A percentile compares a stretch with the other conserved stretches of the same genome.
phyloP scores from a whole-genome alignment of 2,329 filamentous ascomycete species.

The Cladophialophora psammophila region DNA sequence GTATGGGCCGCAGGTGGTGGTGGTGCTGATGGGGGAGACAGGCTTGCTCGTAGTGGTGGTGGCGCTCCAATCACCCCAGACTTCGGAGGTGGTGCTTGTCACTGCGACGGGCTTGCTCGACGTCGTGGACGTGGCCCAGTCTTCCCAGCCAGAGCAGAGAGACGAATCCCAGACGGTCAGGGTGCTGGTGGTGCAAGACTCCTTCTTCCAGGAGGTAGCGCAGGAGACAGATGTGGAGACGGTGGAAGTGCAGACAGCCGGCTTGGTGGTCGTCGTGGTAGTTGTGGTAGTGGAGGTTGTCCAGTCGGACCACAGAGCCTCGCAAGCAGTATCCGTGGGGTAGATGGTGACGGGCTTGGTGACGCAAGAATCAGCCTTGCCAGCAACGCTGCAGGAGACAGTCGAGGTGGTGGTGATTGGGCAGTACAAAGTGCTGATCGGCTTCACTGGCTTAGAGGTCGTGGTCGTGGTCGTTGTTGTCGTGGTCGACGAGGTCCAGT shows the following conservation, averaged over 20 bases:
- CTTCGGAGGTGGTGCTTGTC: background rate
- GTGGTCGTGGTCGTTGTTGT: constrained; percentile 16
- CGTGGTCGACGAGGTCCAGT: constrained; percentile 8
- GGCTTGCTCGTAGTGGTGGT: constrained; percentile 2
- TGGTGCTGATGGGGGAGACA: background rate
- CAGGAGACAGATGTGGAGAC: background rate
- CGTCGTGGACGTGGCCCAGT: constrained; percentile 15
- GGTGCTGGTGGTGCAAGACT: background rate
- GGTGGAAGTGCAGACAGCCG: background rate
- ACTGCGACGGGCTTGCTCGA: background rate
- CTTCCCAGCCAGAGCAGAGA: constrained; percentile 1
- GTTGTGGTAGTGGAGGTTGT: background rate
- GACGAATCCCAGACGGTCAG: background rate
- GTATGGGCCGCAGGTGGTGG: background rate
- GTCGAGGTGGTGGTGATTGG: constrained; percentile 5
- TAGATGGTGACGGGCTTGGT: constrained; percentile 2
- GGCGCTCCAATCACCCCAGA: constrained; percentile 11
- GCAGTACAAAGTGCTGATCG: background rate
- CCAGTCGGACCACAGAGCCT: background rate
- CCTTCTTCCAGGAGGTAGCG: background rate
- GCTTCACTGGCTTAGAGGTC: constrained; percentile 5
- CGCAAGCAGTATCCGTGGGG: background rate
- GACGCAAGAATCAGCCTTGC: background rate
- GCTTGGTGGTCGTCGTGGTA: background rate
- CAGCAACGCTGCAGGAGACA: background rate